Evolutionary conservation across 352 stramenopile genomes (phyloP), one percentile per base, ranked within the genome.

Genomic region (Aphanomyces invadans): DNA sequence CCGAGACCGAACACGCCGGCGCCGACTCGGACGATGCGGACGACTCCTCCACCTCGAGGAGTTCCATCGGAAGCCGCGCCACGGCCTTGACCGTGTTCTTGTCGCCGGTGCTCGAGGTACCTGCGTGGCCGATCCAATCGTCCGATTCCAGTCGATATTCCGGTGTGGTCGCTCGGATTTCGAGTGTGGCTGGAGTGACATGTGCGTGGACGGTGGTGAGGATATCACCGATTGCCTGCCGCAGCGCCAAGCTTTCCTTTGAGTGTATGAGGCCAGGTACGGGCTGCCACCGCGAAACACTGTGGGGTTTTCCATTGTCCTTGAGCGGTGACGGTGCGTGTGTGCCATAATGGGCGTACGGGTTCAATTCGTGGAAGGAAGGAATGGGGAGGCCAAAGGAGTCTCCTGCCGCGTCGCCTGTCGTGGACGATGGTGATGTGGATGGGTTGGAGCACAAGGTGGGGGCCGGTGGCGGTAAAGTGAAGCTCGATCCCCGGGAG

Each of bases 61-160:
- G 70, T 36, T 78, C 79, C 45, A 75, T 74, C 1, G 86, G 86
- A 28, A 94, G 81, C 19, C 86, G 70, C 32, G 80, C 83, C 32
- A 94, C 83, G 1, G 86, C 88, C 75, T 94, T 94, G 32, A 95
- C 70, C 39, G 86, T 82, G 70, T 90, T 90, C 1, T 70, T 70
- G 53, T 62, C 46, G 71, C 81, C 84, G 23, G 21, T 38, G 45
- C 83, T 57, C 11, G 25, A 11, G 21, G n/a, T 42, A 15, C 7
- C 15, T 42, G 36, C 85, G 68, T 94, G 86, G 17, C 81, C 86
- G 25, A 94, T 87, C 86, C 86, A 94, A 71, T 94, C 86, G 64
- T 83, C 74, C 63, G 90, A 77, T 57, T 89, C 76, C 42, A 94
- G 79, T 65, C 90, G 89, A 72, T 89, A 94, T 67, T 94, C 86